A percentile compares a stretch with the other conserved stretches of the same genome.
Evolutionary conservation across 176 grass and related monocot species (phyloP).

Genomic region (Juncus inflexus): DNA sequence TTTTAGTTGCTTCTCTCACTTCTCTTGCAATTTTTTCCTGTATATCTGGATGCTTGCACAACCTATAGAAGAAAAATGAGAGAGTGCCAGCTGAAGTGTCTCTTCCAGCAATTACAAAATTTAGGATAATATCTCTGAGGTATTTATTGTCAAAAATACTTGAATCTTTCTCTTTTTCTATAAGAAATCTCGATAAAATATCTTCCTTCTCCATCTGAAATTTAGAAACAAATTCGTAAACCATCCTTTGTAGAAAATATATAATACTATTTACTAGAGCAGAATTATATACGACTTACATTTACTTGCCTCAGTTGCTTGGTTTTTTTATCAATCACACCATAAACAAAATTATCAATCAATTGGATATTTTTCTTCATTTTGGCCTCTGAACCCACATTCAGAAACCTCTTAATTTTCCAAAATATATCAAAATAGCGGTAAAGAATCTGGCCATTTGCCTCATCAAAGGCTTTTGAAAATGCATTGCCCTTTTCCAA

Average conservation of each 20-base stretch:
- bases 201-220: conserved; percentile 53
- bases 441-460: conserved; percentile 42
- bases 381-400: conserved; percentile 48
- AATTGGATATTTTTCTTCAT: conserved; percentile 49
- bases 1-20: conserved; percentile 31
- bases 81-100: conserved; percentile 62
- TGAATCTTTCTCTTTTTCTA: conserved; percentile 38
- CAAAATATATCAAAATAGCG: conserved; percentile 58
- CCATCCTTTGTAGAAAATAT: no score
- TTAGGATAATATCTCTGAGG: conserved; percentile 68
- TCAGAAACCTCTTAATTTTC: conserved; percentile 55
- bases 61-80: conserved; percentile 53
- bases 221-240: not conserved
- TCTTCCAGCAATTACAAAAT: conserved; percentile 66
- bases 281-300: conserved; percentile 10
- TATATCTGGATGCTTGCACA: conserved; percentile 37
- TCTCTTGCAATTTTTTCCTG: conserved; percentile 43
- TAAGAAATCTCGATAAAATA: conserved; percentile 61
- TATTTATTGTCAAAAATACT: conserved; percentile 48
- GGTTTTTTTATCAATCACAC: conserved; percentile 22
- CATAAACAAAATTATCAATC: conserved; percentile 61
- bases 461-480: conserved; percentile 63
- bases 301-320: not conserved
- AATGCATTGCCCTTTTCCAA: conserved; percentile 36
- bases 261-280: no score